Evolutionary conservation across 2,329 filamentous ascomycete genomes (phyloP).

Genomic region (Botrytis sinoallii): DNA sequence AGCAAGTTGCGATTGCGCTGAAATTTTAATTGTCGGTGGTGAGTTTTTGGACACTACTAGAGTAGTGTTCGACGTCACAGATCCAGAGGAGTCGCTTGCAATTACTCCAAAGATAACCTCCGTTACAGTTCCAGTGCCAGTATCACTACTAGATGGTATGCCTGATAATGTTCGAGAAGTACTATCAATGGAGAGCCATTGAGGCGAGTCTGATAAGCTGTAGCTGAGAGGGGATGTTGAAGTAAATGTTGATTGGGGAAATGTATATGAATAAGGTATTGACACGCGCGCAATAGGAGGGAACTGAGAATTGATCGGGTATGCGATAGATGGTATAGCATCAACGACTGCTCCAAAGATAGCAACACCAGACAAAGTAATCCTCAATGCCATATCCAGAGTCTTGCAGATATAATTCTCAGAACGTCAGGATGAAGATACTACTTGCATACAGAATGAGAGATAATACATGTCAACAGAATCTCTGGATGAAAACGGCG

Average conservation of each 20-base stretch:
- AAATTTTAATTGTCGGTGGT: conserved; percentile 52
- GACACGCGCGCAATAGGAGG: conserved; percentile 72
- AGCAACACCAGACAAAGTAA: conserved; percentile 21
- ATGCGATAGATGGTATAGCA: conserved; percentile 47
- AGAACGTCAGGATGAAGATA: conserved; percentile 18
- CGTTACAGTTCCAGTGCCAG: conserved; percentile 53
- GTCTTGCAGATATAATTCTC: conserved; percentile 15
- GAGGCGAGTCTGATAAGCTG: conserved; percentile 60
- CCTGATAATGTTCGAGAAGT: conserved; percentile 64
- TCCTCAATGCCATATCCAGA: conserved; percentile 29
- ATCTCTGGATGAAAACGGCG: conserved; percentile 18
- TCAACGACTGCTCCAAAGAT: conserved; percentile 26
- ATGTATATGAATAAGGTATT: conserved; percentile 65
- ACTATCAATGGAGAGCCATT: conserved; percentile 73
- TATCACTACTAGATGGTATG: conserved; percentile 57
- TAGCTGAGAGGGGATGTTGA: conserved; percentile 62
- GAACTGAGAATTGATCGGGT: conserved; percentile 81
- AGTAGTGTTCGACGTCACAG: conserved; percentile 61
- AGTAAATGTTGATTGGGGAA: conserved; percentile 71
- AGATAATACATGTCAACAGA: conserved; percentile 18
- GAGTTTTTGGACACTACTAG: conserved; percentile 63
- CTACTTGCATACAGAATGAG: conserved; percentile 17
- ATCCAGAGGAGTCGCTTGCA: conserved; percentile 65
- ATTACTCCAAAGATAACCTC: conserved; percentile 55
- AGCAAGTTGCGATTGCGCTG: conserved; percentile 56